Evolutionary conservation across 208 protist genomes (phyloP).

Genomic region (Leishmania arabica): DNA sequence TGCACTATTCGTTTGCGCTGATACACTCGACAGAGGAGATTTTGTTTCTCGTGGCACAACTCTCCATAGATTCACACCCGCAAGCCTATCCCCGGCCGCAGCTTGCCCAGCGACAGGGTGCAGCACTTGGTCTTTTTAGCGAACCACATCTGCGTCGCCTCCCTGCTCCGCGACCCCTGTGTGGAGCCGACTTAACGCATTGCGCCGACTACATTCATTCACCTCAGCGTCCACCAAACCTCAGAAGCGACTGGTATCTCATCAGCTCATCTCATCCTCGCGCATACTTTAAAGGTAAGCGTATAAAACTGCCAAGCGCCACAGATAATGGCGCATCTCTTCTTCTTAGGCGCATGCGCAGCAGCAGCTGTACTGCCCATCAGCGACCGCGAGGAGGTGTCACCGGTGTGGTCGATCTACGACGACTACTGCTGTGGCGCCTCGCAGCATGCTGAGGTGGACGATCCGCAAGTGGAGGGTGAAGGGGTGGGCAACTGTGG

Average conservation of each 20-base stretch:
- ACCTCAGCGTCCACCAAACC: background rate
- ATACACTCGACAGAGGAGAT: background rate
- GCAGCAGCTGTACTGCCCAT: background rate
- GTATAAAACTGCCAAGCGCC: background rate
- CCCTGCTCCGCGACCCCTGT: background rate
- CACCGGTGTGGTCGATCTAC: conserved; percentile 79
- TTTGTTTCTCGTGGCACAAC: background rate
- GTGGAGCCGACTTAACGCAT: background rate
- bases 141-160: background rate
- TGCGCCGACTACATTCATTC: background rate
- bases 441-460: background rate
- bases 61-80: background rate
- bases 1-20: background rate
- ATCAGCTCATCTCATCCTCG: background rate
- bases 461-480: background rate
- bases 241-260: background rate
- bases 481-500: background rate
- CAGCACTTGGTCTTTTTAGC: background rate
- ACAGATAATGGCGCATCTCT: conserved; percentile 10
- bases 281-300: background rate
- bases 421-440: conserved; percentile 32
- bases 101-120: background rate
- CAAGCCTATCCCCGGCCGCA: background rate
- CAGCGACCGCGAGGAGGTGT: conserved; percentile 9
- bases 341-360: background rate